Percentiles rank a stretch among this genome's conserved stretches.
These are phyloP conservation scores for Blastobotrys malaysiensis DNA, from an alignment of 1,139 yeast species.

Conservation along the genomic window DNA sequence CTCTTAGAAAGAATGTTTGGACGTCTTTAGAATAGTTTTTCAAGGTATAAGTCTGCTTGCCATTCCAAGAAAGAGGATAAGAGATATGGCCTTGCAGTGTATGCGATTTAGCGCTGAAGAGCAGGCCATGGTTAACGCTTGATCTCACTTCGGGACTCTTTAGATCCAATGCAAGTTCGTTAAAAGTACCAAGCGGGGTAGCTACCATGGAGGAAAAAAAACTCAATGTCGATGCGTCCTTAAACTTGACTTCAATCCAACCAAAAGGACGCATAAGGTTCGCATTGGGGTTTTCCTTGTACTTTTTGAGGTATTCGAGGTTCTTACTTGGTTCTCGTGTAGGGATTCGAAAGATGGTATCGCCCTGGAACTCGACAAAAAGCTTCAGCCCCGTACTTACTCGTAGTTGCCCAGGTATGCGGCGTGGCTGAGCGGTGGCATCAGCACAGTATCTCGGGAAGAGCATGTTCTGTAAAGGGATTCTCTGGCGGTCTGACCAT, in stretches of 20 bases:
- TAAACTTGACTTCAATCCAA: slow-evolving; percentile 76
- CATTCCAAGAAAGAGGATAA: slow-evolving; percentile 80
- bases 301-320: slow-evolving; percentile 33
- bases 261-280: slow-evolving; percentile 65
- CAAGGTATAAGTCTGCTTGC: slow-evolving; percentile 63
- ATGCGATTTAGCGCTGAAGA: slow-evolving; percentile 61
- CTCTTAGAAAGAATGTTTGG: slow-evolving; percentile 67
- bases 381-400: slow-evolving; percentile 52
- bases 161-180: slow-evolving; percentile 46
- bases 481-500: slow-evolving; percentile 87
- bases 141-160: slow-evolving; percentile 62
- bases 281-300: slow-evolving; percentile 34
- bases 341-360: slow-evolving; percentile 70
- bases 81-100: slow-evolving; percentile 52
- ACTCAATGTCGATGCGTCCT: slow-evolving; percentile 47
- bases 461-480: slow-evolving; percentile 56
- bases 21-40: slow-evolving; percentile 48
- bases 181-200: slow-evolving; percentile 54
- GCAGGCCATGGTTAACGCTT: slow-evolving; percentile 82
- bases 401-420: slow-evolving; percentile 48
- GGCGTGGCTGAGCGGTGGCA: slow-evolving; percentile 40
- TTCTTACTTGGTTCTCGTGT: slow-evolving; percentile 82
- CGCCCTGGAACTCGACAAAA: slow-evolving; percentile 50
- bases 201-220: slow-evolving; percentile 51
- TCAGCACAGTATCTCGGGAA: slow-evolving; percentile 67